These are phyloP conservation scores for Coemansia sp. DNA, from an alignment of 371 early-diverging fungal genomes.

Conservation along the genomic window DNA sequence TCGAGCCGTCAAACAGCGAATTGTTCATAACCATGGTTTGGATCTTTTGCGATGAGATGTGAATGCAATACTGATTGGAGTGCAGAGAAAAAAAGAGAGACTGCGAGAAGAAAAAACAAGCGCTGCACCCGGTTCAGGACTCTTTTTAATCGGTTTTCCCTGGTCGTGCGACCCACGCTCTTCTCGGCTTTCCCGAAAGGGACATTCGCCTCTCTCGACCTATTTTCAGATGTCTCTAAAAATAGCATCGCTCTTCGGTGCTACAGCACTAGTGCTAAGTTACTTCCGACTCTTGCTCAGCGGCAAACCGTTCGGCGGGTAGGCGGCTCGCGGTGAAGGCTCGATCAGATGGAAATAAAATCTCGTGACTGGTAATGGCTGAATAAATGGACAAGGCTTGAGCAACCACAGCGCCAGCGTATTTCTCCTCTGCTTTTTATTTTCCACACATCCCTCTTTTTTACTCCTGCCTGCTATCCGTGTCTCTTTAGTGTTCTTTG, in stretches of 20 bases:
- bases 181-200: no score
- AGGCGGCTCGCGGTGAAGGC: not conserved
- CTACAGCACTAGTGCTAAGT: not conserved
- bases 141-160: no score
- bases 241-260: no score
- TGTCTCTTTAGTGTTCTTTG: not conserved
- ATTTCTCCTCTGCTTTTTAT: not conserved
- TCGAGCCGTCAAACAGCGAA: conserved; percentile 67
- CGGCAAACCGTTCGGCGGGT: not conserved
- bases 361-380: not conserved
- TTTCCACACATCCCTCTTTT: not conserved
- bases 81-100: not conserved
- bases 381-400: not conserved
- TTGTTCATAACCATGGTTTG: conserved; percentile 41
- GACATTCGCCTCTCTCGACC: no score
- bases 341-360: not conserved
- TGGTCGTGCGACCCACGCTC: no score
- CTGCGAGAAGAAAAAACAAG: not conserved
- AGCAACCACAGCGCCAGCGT: not conserved
- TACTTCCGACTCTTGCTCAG: not conserved
- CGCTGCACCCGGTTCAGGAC: no score
- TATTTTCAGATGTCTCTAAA: no score
- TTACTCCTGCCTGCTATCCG: not conserved
- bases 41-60: not conserved
- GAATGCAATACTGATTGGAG: not conserved